phyloP scores from a whole-genome alignment of 495 filamentous ascomycete genomes.

The Pseudoneurospora amorphoporcata region DNA sequence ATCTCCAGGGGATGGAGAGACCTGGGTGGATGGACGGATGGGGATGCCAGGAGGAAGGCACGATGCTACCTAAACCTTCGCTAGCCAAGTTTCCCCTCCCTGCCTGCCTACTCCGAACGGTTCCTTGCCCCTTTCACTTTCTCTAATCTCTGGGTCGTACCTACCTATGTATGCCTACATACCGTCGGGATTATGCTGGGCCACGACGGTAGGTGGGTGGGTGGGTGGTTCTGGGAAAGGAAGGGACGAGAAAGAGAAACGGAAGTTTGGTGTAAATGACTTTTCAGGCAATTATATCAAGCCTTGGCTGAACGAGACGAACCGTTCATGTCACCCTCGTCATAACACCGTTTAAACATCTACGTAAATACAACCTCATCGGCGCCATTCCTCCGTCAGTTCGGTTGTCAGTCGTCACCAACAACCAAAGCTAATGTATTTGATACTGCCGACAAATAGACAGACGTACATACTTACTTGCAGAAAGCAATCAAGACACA shows the following conservation, averaged over 20 bases:
- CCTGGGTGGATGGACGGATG: background rate
- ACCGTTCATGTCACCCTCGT: background rate
- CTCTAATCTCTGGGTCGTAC: background rate
- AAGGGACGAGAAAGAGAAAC: background rate
- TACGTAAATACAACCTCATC: background rate
- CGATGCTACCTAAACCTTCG: background rate
- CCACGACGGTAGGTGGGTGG: background rate
- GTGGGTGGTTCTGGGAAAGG: background rate
- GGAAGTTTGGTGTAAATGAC: background rate
- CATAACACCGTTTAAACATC: background rate
- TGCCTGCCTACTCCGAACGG: background rate
- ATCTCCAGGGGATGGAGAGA: background rate
- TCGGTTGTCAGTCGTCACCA: background rate
- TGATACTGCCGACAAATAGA: background rate
- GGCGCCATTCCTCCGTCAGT: background rate
- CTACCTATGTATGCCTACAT: background rate
- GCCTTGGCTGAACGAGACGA: background rate
- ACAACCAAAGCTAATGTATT: background rate
- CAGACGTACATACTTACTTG: no score
- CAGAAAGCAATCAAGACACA: background rate
- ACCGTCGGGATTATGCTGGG: background rate
- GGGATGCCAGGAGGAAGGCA: background rate
- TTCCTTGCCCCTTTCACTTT: background rate
- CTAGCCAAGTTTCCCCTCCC: background rate
- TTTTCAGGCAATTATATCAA: background rate